Percentiles rank a stretch among this genome's conserved stretches.
phyloP scores from a whole-genome alignment of 2,329 filamentous ascomycete genomes.

The Seiridium unicorne region DNA sequence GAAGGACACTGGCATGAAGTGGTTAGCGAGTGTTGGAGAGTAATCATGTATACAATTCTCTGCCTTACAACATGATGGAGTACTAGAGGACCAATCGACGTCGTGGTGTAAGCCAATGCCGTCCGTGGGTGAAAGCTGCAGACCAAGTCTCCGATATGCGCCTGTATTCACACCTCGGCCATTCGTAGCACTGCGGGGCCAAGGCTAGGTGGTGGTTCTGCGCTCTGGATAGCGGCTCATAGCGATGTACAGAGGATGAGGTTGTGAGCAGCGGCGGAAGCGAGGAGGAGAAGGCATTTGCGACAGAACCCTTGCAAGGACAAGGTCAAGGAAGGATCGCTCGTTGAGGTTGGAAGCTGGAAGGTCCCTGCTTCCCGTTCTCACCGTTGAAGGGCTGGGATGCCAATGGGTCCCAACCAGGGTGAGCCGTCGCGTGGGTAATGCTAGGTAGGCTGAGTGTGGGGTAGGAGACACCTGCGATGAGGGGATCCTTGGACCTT shows the following conservation, averaged over 20 bases:
- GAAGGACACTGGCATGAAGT: slow-evolving; percentile 64
- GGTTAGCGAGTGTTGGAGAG: background rate
- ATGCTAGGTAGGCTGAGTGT: slow-evolving; percentile 4
- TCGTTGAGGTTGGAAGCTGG: background rate
- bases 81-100: background rate
- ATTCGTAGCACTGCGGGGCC: background rate
- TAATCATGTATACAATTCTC: background rate
- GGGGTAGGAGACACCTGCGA: background rate
- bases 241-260: background rate
- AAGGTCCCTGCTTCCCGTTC: background rate
- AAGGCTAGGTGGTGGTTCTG: no score
- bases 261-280: no score
- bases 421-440: background rate
- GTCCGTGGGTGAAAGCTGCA: background rate
- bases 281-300: background rate
- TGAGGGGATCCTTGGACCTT: background rate
- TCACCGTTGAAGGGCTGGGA: background rate
- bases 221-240: background rate
- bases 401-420: background rate
- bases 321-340: background rate
- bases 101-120: background rate
- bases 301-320: background rate
- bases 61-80: slow-evolving; percentile 11
- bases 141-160: background rate
- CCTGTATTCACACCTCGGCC: background rate